Base-by-base conservation (phyloP, 139 green algal species). In the Edaphochlamys debaryana region DNA sequence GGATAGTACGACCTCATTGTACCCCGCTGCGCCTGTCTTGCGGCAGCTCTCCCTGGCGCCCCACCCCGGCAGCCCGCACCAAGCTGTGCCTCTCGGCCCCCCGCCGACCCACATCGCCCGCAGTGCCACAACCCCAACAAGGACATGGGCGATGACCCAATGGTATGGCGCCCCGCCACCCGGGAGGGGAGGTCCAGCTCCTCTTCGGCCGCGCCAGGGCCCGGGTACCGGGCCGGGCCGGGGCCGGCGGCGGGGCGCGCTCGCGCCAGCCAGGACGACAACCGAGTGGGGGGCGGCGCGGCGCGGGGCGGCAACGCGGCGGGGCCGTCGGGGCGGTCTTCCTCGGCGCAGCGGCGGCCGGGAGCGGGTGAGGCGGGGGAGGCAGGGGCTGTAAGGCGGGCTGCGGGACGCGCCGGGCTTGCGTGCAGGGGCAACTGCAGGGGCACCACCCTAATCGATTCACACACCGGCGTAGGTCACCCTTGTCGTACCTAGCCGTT, bases 151-250 rank as follows among this genome's bases (percentile, higher is more conserved):
- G n/a, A 83, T 19, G 91, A 94, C 72, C 91, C 91, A 17, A 90
- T 93, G 75, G 87, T 93, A 40, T 94, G 91, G 91, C 63, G 89
- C 4, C 84, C 91, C 6, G 87, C 87, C 68, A 90, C 70, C 3
- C 66, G 80, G 1, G 85, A 87, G 20, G 81, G 77, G 15, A 64
- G 68, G 22, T 32, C 62, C 13, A 56, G 79, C 56, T n/a, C n/a
- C n/a, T n/a, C n/a, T n/a, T n/a, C n/a, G n/a, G n/a, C n/a, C n/a
- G n/a, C n/a, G n/a, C n/a, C n/a, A n/a, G n/a, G n/a, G n/a, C n/a
- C n/a, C n/a, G n/a, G n/a, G n/a, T n/a, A n/a, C n/a, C n/a, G n/a
- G 69, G 69, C 36, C 4, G 34, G 25, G 66, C 29, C 37, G 38
- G 22, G 2, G 42, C 62, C 41, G 22, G 75, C n/a, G 75, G 13